Conservation (phyloP, 352 stramenopile species). For the Phytophthora hibernalis region DNA sequence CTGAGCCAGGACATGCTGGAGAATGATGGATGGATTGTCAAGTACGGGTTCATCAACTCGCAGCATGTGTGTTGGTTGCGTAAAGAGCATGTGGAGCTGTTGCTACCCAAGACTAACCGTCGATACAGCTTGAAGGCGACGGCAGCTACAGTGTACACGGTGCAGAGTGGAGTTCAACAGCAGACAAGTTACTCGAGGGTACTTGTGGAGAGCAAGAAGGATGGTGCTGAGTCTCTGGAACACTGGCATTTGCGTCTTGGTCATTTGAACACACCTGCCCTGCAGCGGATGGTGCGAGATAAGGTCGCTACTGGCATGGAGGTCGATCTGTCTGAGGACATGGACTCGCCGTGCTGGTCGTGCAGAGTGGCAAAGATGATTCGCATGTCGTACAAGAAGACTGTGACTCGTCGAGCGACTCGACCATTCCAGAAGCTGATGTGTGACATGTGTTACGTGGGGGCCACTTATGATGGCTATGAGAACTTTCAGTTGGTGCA, state of each 20-base stretch:
- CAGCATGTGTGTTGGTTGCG: constrained; percentile 3
- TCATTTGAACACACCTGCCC: constrained; percentile 1
- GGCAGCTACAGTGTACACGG: not conserved
- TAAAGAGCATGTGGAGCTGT: not conserved
- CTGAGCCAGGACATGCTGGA: constrained; percentile 10
- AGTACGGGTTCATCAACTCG: not conserved
- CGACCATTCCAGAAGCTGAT: constrained; percentile 16
- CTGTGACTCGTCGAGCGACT: not conserved
- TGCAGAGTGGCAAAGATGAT: constrained; percentile 6
- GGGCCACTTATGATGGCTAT: constrained; percentile 14
- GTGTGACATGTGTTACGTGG: constrained; percentile 16
- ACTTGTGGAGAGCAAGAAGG: not conserved
- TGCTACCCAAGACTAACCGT: not conserved
- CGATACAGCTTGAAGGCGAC: not conserved
- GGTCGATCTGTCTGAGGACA: not conserved
- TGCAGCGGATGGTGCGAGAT: constrained; percentile 9
- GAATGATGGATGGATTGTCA: constrained; percentile 7
- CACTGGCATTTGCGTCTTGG: not conserved
- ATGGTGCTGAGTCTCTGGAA: not conserved
- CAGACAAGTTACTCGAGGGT: not conserved
- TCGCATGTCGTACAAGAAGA: constrained; percentile 25
- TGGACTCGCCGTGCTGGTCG: not conserved
- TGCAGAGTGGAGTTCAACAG: not conserved
- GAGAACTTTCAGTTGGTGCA: constrained; percentile 16
- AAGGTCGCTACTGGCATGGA: constrained; percentile 1